Evolutionary conservation across 495 filamentous ascomycete species (phyloP), one percentile per base, ranked within the genome.

Genomic region (Aspergillus mulundensis): DNA sequence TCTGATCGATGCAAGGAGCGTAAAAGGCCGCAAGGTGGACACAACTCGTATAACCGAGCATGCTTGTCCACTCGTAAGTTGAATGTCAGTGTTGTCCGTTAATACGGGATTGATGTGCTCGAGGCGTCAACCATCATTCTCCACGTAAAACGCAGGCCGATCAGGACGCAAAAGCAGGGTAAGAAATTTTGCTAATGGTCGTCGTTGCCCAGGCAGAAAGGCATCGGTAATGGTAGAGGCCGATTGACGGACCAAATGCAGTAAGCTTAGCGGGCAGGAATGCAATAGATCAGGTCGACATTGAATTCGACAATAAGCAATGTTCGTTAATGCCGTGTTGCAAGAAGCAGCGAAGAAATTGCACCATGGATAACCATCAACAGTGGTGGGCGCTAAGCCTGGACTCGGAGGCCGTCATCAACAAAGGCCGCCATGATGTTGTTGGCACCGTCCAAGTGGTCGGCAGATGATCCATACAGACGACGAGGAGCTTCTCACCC

Each of bases 1-100:
- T 32, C 24, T 23, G 38, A 42, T 23, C 7, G 18, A 43, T 53
- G 50, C 50, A 53, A 53, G 50, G 50, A 53, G 50, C 16, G 50
- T 25, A 43, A 15, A 28, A 18, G 15, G 36, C 38, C 25, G 38
- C 21, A 52, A 42, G 49, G 38, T 24, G 25, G 25, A 14, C 5
- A 28, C 39, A 19, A n/a, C 24, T n/a, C n/a, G 19, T 43, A 53
- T 42, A 24, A 21, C 23, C 28, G 15, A 43, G 39, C 0, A 51
- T 28, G 49, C 49, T 24, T 40, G 36, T 43, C 4, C 14, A 12
- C n/a, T 2, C 6, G 38, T 11, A 53, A 2, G 23, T 32, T 34
- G 15, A 43, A 53, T 5, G 4, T 42, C 28, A 30, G 42, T 24
- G 15, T 40, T 42, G 38, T 53, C 38, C 25, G 38, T n/a, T 53